Conservation (phyloP, 2,329 filamentous ascomycete genomes). For the Paracoccidioides lutzii region DNA sequence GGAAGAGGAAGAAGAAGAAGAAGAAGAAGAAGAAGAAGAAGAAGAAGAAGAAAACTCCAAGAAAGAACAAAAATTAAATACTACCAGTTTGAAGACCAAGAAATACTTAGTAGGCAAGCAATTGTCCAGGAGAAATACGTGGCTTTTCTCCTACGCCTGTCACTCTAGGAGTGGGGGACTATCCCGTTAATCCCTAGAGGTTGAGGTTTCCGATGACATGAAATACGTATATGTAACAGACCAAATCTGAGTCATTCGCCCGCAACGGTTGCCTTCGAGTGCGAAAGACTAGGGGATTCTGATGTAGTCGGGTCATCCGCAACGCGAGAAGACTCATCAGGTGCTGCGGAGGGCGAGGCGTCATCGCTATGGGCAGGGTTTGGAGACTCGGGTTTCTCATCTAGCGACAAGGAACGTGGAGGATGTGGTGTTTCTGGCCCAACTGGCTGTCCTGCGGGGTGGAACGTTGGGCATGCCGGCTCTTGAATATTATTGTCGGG, state of each 20-base stretch:
- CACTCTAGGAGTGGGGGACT: neutral
- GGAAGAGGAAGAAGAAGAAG: neutral
- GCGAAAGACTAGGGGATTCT: neutral
- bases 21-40: neutral
- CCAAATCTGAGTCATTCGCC: neutral
- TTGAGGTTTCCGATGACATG: neutral
- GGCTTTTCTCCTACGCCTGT: neutral
- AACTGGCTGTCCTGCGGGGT: slow-evolving; percentile 22
- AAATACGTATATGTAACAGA: neutral
- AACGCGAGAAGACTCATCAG: neutral
- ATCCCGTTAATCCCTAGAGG: neutral
- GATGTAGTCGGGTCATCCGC: neutral
- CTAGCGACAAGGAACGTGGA: slow-evolving; percentile 29
- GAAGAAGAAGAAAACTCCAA: neutral
- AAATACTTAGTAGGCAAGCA: neutral
- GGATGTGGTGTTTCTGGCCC: slow-evolving; percentile 16
- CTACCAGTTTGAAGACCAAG: neutral
- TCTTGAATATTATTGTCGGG: slow-evolving; percentile 9
- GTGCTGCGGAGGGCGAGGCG: neutral
- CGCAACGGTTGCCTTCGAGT: neutral
- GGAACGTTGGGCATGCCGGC: slow-evolving; percentile 18
- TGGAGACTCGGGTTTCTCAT: neutral
- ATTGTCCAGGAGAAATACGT: too few species aligned
- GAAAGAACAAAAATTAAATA: neutral
- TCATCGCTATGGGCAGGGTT: neutral